phyloP scores from a whole-genome alignment of 202 grass and related monocot species.

The Tripidium arundinaceum region DNA sequence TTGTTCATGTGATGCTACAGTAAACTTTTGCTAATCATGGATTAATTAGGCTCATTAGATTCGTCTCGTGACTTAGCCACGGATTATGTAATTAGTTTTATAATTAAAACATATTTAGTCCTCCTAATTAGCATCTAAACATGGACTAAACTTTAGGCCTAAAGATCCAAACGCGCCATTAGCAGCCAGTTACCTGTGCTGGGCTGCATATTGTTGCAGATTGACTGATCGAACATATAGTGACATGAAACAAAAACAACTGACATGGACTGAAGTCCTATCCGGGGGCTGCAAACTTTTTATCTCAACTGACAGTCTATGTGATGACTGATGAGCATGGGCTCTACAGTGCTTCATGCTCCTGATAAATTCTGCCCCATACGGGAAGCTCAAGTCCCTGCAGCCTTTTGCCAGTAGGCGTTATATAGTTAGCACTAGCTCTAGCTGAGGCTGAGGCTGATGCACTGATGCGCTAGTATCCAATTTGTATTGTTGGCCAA shows the following conservation, averaged over 20 bases:
- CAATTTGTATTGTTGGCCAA: background rate
- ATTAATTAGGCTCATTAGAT: no score
- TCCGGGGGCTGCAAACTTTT: slow-evolving; percentile 12
- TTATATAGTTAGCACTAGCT: background rate
- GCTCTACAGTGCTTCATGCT: background rate
- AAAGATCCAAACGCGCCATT: no score
- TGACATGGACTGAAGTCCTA: background rate
- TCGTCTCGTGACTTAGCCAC: no score
- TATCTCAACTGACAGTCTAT: slow-evolving; percentile 1
- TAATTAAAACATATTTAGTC: no score
- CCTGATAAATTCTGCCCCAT: background rate
- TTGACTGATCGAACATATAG: background rate
- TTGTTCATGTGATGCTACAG: no score
- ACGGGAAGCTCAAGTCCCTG: background rate
- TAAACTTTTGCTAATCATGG: no score
- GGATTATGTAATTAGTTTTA: no score
- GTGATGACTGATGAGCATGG: background rate
- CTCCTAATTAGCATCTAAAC: no score
- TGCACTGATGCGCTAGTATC: background rate
- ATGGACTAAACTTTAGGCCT: no score
- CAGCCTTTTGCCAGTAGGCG: background rate
- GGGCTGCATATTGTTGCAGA: background rate
- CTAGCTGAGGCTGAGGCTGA: background rate
- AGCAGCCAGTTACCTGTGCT: background rate
- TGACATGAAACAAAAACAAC: slow-evolving; percentile 3